These are phyloP conservation scores for Melampsora medusae DNA, from an alignment of 1,284 basidiomycete genomes.

Conservation along the genomic window DNA sequence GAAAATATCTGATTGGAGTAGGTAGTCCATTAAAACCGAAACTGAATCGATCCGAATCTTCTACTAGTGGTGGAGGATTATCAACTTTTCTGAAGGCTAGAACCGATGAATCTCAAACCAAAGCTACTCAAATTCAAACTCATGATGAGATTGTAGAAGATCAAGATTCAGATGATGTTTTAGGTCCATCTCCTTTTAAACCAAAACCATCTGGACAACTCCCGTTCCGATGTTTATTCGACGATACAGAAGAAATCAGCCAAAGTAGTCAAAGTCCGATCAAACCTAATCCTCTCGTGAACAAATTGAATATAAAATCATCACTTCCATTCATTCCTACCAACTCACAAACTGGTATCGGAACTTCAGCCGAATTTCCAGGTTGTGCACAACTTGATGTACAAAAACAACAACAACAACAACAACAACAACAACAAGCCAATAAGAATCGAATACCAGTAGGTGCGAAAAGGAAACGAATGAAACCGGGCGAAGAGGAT, in stretches of 20 bases:
- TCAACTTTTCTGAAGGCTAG: constrained; percentile 26
- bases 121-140: background rate
- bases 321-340: constrained; percentile 19
- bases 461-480: constrained; percentile 23
- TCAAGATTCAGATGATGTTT: constrained; percentile 25
- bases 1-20: constrained; percentile 22
- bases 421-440: constrained; percentile 3
- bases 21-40: constrained; percentile 39
- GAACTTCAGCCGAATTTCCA: background rate
- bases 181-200: constrained; percentile 44
- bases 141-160: constrained; percentile 3
- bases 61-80: background rate
- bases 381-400: constrained; percentile 15
- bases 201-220: constrained; percentile 8
- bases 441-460: constrained; percentile 11
- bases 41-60: background rate
- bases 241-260: background rate
- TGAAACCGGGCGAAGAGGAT: constrained; percentile 25
- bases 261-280: constrained; percentile 18
- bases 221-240: constrained; percentile 28
- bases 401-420: constrained; percentile 8
- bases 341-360: background rate
- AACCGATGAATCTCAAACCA: background rate
- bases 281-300: constrained; percentile 11
- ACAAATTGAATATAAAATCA: constrained; percentile 23